phyloP scores from a whole-genome alignment of 2,329 filamentous ascomycete genomes.

The Talaromyces verruculosus region DNA sequence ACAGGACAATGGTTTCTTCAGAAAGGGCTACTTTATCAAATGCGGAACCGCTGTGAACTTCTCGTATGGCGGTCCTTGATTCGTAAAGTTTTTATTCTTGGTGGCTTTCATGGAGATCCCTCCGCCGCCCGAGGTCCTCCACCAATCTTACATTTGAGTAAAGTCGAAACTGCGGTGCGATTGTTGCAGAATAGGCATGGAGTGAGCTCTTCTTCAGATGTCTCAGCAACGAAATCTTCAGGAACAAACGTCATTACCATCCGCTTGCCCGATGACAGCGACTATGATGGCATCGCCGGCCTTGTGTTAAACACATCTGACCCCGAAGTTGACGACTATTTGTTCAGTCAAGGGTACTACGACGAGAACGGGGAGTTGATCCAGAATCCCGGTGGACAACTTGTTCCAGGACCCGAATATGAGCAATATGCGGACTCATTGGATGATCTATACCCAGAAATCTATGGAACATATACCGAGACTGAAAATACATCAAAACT shows the following conservation, averaged over 20 bases:
- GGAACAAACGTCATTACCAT: conserved; percentile 29
- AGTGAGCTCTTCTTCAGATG: neutral
- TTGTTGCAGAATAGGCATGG: conserved; percentile 57
- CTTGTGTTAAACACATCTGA: conserved; percentile 18
- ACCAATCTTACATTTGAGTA: conserved; percentile 70
- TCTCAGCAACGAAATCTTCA: conserved; percentile 18
- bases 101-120: conserved; percentile 65
- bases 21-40: conserved; percentile 71
- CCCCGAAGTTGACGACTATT: conserved; percentile 37
- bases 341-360: conserved; percentile 37
- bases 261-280: conserved; percentile 33
- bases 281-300: conserved; percentile 32
- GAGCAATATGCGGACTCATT: conserved; percentile 37
- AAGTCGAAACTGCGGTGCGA: conserved; percentile 63
- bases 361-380: conserved; percentile 33
- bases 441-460: conserved; percentile 52
- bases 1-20: conserved; percentile 72
- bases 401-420: conserved; percentile 33
- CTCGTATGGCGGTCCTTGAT: conserved; percentile 82
- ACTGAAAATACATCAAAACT: conserved; percentile 45
- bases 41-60: conserved; percentile 75
- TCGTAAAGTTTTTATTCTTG: conserved; percentile 73
- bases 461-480: conserved; percentile 48
- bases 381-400: conserved; percentile 27
- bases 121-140: conserved; percentile 54